Evolutionary conservation across 2,329 filamentous ascomycete genomes (phyloP).

Genomic region (Exophiala bonariae): DNA sequence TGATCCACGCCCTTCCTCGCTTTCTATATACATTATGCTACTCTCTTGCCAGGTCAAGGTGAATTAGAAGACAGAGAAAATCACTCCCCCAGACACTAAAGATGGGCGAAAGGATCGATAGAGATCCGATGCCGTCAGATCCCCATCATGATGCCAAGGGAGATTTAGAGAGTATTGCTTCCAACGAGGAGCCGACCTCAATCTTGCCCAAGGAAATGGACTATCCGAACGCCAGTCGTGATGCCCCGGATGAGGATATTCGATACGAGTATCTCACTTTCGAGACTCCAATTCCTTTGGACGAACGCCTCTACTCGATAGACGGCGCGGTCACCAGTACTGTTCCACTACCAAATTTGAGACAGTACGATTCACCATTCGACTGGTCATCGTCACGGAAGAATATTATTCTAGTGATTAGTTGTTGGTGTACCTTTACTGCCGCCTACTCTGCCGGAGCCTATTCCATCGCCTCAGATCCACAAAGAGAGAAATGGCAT

Average conservation of each 20-base stretch:
- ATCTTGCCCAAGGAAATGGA: not conserved
- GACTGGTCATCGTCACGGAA: constrained; percentile 72
- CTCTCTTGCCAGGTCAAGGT: no score
- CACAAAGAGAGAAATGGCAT: constrained; percentile 67
- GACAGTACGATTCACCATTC: constrained; percentile 68
- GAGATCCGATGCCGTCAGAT: constrained; percentile 7
- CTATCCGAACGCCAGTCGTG: not conserved
- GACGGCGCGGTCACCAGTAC: constrained; percentile 22
- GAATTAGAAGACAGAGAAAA: no score
- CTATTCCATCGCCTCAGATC: constrained; percentile 68
- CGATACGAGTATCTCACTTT: constrained; percentile 63
- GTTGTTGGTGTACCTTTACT: constrained; percentile 72
- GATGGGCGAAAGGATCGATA: constrained; percentile 8
- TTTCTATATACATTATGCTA: no score
- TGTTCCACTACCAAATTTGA: constrained; percentile 62
- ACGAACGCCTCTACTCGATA: constrained; percentile 35
- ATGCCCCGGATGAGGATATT: constrained; percentile 34
- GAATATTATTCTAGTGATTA: constrained; percentile 67
- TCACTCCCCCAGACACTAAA: no score
- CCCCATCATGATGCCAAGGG: not conserved
- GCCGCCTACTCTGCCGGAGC: constrained; percentile 81
- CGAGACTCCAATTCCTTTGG: constrained; percentile 57
- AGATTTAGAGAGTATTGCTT: not conserved
- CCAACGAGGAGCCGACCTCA: constrained; percentile 8
- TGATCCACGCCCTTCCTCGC: no score